Percentiles rank a stretch among this genome's conserved stretches.
Conservation (phyloP, 805 yeast species). For the Starmerella khaoyaiensis region DNA sequence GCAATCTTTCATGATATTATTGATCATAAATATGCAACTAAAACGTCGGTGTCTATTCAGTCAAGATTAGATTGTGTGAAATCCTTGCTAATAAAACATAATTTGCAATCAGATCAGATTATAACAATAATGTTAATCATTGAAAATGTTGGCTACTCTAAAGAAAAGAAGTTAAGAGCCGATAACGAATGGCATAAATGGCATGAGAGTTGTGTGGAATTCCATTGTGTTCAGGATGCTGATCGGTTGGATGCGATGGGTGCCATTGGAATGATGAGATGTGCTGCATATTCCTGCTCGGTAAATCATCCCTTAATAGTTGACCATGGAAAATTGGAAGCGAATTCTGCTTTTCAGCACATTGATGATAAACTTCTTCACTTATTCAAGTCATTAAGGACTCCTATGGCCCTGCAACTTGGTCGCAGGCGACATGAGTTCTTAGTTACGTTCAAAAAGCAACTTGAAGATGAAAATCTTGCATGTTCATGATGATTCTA, state of each 20-base stretch:
- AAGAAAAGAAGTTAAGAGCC: conserved; percentile 22
- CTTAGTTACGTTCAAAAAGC: conserved; percentile 3
- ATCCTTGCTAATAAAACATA: conserved; percentile 12
- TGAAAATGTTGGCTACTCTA: conserved; percentile 22
- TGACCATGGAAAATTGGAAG: conserved; percentile 15
- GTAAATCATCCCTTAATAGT: conserved; percentile 23
- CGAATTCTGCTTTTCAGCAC: conserved; percentile 24
- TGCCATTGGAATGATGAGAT: conserved; percentile 28
- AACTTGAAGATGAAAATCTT: conserved; percentile 3
- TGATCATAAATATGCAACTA: conserved; percentile 25
- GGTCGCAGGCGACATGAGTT: conserved; percentile 14
- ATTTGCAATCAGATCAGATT: conserved; percentile 13
- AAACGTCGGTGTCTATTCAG: background rate
- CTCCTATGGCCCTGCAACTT: conserved; percentile 20
- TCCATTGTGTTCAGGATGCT: conserved; percentile 30
- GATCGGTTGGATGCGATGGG: conserved; percentile 34
- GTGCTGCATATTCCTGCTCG: conserved; percentile 27
- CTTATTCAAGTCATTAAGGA: conserved; percentile 24
- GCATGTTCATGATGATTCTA: too few species aligned
- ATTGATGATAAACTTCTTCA: conserved; percentile 27
- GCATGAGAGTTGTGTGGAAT: conserved; percentile 25
- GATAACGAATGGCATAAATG: conserved; percentile 24
- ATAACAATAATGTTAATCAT: conserved; percentile 21
- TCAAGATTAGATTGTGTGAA: conserved; percentile 8
- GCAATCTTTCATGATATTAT: conserved; percentile 28